Evolutionary conservation across 2,329 filamentous ascomycete genomes (phyloP), one percentile per base, ranked within the genome.

Genomic region (Chaetomium sp.): DNA sequence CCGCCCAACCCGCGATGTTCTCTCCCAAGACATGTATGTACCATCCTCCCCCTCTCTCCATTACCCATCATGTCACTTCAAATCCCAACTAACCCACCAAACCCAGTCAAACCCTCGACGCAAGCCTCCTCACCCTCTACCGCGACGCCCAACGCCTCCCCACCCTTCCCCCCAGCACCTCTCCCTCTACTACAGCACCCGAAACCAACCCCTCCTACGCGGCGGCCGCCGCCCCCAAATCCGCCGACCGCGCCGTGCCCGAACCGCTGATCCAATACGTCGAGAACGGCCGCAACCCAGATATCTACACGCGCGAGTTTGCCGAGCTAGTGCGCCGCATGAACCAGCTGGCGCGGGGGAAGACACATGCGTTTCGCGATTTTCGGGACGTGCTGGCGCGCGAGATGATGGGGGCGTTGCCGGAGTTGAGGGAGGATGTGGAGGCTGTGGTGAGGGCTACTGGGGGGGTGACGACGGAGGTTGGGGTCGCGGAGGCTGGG

Each of bases 251-350:
- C 74, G 71, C 68, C 36, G 76, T 86, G 27, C 84, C 84, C 2
- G 79, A 78, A 51, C 83, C 86, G 65, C 77, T 87, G 10, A 76
- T 87, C 58, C 75, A 82, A 66, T 88, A 88, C 71, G 84, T 88
- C 64, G 84, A 88, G 69, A 81, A 82, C 66, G 84, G 85, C 45
- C 82, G 85, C 50, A 88, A 88, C 73, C 85, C 85, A 2, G 85
- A 88, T 70, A 87, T 88, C 63, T 88, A 88, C 75, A 88, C 85
- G 53, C 77, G 85, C 65, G 85, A 88, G 73, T 87, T 88, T 65
- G 84, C 87, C 65, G 85, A 88, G 78, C 75, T 85, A 52, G 83
- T 85, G 32, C 74, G 84, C 53, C 75, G 83, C 47, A 76, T 79
- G 42, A 88, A 88, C 72, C 85, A 87, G 75, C 72, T 85, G 59